Evolutionary conservation across 2,329 filamentous ascomycete genomes (phyloP).

Genomic region (Pestalotiopsis sp.): DNA sequence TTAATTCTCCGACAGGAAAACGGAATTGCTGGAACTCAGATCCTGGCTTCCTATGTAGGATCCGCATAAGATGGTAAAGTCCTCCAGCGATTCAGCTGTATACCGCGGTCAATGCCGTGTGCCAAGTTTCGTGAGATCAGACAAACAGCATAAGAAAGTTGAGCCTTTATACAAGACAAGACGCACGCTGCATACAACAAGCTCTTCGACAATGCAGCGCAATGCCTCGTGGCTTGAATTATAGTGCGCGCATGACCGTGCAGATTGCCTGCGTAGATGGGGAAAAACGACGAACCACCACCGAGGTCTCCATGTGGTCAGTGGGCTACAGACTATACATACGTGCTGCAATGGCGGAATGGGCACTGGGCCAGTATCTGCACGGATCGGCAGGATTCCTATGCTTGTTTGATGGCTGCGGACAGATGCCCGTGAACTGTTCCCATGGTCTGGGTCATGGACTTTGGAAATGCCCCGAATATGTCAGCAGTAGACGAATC

Average conservation of each 20-base stretch:
- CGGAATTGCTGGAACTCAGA: neutral
- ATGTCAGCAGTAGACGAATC: neutral
- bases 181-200: neutral
- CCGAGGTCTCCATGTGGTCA: neutral
- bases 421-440: neutral
- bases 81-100: neutral
- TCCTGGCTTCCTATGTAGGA: neutral
- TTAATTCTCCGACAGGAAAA: neutral
- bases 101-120: neutral
- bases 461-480: neutral
- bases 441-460: neutral
- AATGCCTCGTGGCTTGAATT: neutral
- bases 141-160: neutral
- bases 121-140: neutral
- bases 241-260: neutral
- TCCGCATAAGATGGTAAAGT: neutral
- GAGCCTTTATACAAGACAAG: neutral
- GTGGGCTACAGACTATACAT: no score
- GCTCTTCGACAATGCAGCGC: neutral
- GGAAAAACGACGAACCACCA: neutral
- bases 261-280: neutral
- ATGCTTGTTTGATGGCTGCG: neutral
- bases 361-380: neutral
- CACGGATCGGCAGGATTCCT: neutral
- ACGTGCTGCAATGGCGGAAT: neutral